These are phyloP conservation scores for Eremochloa ophiuroides DNA, from an alignment of 176 grass and related monocot genomes.

Conservation along the genomic window DNA sequence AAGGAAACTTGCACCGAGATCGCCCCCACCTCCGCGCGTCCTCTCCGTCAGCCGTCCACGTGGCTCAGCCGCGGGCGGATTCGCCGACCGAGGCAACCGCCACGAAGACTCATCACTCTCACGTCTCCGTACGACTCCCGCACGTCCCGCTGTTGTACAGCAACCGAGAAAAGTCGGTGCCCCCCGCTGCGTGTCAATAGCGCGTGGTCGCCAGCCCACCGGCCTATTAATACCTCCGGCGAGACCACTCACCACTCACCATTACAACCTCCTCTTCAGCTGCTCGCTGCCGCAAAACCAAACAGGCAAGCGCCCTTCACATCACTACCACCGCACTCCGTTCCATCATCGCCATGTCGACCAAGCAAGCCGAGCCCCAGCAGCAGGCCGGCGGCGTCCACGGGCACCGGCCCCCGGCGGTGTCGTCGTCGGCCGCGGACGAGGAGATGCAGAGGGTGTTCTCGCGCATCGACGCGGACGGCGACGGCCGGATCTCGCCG, in stretches of 20 bases:
- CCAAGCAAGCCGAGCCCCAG: neutral
- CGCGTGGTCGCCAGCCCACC: neutral
- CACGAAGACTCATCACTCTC: neutral
- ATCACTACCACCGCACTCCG: too few species aligned
- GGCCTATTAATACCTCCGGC: conserved; percentile 9
- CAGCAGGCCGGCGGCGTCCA: too few species aligned
- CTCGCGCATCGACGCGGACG: conserved; percentile 72
- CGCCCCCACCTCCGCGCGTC: neutral
- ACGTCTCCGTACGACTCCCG: neutral
- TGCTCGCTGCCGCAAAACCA: neutral
- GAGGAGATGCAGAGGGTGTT: conserved; percentile 68
- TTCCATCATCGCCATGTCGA: conserved; percentile 18
- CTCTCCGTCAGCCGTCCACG: neutral
- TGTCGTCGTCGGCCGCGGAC: neutral
- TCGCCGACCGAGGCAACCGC: neutral
- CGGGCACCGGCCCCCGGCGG: neutral
- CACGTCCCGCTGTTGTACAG: too few species aligned
- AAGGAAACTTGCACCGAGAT: neutral
- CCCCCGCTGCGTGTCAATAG: neutral
- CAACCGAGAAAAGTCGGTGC: conserved; percentile 12
- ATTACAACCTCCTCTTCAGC: neutral
- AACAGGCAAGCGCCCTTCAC: neutral
- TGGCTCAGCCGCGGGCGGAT: neutral
- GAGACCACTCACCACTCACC: neutral
- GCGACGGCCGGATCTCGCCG: conserved; percentile 73